These are phyloP conservation scores for Tubosaeta sp. DNA, from an alignment of 768 basidiomycete genomes.

Conservation along the genomic window DNA sequence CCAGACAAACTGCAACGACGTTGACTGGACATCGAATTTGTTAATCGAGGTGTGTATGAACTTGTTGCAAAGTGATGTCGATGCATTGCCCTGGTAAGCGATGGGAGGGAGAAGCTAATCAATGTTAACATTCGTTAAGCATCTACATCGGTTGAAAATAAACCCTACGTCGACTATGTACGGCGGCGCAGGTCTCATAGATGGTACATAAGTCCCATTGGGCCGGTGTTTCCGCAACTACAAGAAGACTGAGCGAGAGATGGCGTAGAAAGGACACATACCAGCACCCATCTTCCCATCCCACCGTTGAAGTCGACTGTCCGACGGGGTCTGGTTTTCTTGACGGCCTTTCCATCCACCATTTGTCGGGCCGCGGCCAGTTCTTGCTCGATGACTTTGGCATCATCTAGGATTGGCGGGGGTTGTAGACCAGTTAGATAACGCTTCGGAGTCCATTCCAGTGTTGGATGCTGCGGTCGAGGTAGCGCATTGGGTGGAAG, in stretches of 20 bases:
- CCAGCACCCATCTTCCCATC: slow-evolving; percentile 81
- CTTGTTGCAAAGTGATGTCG: slow-evolving; percentile 93
- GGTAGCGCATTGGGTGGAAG: slow-evolving; percentile 45
- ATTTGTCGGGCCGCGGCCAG: slow-evolving; percentile 66
- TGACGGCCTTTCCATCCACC: slow-evolving; percentile 77
- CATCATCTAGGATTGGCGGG: slow-evolving; percentile 72
- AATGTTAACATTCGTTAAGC: slow-evolving; percentile 26
- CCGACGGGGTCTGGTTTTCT: slow-evolving; percentile 87
- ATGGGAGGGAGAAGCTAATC: slow-evolving; percentile 86
- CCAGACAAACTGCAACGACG: slow-evolving; percentile 74
- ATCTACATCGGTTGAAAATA: slow-evolving; percentile 15
- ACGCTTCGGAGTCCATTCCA: slow-evolving; percentile 73
- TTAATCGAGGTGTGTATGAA: slow-evolving; percentile 98
- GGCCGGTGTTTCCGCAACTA: slow-evolving; percentile 78
- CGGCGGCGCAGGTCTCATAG: slow-evolving; percentile 79
- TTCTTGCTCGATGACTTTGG: slow-evolving; percentile 72
- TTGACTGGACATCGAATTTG: slow-evolving; percentile 97
- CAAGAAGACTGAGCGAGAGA: background rate
- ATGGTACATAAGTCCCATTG: slow-evolving; percentile 69
- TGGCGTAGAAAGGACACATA: slow-evolving; percentile 33
- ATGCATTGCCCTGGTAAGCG: slow-evolving; percentile 87
- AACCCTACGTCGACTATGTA: slow-evolving; percentile 81
- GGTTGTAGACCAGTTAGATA: slow-evolving; percentile 69
- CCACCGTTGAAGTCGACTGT: slow-evolving; percentile 95
- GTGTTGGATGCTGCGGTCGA: slow-evolving; percentile 35